phyloP scores from a whole-genome alignment of 352 stramenopile genomes.

The Globisporangium solare region DNA sequence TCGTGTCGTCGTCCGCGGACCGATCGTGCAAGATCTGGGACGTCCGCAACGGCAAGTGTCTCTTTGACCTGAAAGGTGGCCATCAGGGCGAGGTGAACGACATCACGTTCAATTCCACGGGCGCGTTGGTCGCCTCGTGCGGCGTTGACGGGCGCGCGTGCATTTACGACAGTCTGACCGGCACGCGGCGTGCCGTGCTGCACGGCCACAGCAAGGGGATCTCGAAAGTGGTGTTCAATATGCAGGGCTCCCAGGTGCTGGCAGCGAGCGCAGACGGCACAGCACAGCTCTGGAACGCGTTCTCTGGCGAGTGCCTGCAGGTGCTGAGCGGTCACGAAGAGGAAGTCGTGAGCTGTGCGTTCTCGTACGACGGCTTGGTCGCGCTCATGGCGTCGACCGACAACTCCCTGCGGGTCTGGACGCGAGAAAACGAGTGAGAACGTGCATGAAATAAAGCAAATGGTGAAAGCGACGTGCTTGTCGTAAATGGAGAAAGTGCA shows the following conservation, averaged over 20 bases:
- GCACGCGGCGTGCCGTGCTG: slow-evolving; percentile 39
- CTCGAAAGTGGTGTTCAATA: slow-evolving; percentile 56
- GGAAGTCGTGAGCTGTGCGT: slow-evolving; percentile 48
- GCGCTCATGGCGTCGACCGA: slow-evolving; percentile 53
- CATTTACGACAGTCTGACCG: slow-evolving; percentile 72
- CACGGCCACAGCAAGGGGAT: slow-evolving; percentile 41
- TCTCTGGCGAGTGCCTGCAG: slow-evolving; percentile 60
- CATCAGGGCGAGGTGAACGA: slow-evolving; percentile 43
- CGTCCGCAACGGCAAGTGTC: slow-evolving; percentile 45
- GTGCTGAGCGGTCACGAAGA: slow-evolving; percentile 59
- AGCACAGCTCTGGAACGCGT: slow-evolving; percentile 63
- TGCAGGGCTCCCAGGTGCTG: slow-evolving; percentile 59
- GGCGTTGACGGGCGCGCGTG: slow-evolving; percentile 47
- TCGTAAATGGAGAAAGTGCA: background rate
- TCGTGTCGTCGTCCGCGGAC: slow-evolving; percentile 55
- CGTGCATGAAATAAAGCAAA: background rate
- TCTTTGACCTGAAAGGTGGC: slow-evolving; percentile 59
- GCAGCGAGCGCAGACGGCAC: slow-evolving; percentile 53
- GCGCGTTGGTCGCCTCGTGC: slow-evolving; percentile 51
- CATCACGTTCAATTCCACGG: slow-evolving; percentile 61
- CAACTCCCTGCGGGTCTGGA: slow-evolving; percentile 66
- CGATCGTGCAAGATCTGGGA: slow-evolving; percentile 71
- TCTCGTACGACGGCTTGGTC: slow-evolving; percentile 57
- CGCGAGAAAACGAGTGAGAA: slow-evolving; percentile 17
- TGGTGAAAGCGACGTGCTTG: background rate